A percentile compares a stretch with the other conserved stretches of the same genome.
Conservation (phyloP, 2,329 filamentous ascomycete genomes). For the Coniochaeta ligniaria region DNA sequence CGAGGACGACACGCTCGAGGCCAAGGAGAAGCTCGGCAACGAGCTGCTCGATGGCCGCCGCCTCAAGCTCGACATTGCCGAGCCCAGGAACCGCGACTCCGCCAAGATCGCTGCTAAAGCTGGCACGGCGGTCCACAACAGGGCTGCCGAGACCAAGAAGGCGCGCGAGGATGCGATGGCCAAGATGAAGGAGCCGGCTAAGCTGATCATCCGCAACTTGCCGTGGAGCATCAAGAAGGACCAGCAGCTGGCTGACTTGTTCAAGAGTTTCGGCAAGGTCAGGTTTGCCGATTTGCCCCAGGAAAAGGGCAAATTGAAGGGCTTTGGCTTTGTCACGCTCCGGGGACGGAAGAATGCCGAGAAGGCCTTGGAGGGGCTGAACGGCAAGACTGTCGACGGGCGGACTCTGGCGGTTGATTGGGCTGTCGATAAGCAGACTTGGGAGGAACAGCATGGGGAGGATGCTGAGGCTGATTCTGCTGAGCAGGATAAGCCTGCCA, state of each 20-base stretch:
- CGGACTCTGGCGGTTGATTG: conserved; percentile 89
- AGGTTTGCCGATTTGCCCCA: conserved; percentile 82
- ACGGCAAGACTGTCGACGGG: conserved; percentile 85
- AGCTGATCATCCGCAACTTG: conserved; percentile 84
- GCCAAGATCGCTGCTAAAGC: conserved; percentile 30
- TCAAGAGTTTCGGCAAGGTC: conserved; percentile 84
- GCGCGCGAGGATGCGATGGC: conserved; percentile 54
- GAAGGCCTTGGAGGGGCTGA: conserved; percentile 75
- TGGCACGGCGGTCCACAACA: conserved; percentile 24
- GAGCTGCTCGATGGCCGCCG: conserved; percentile 70
- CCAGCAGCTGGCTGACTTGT: conserved; percentile 72
- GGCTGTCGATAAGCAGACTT: conserved; percentile 87
- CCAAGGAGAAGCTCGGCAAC: conserved; percentile 75
- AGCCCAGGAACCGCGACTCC: conserved; percentile 67
- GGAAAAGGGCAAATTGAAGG: conserved; percentile 66
- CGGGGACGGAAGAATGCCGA: conserved; percentile 86
- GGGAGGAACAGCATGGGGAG: conserved; percentile 56
- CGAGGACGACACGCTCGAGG: conserved; percentile 77
- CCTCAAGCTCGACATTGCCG: conserved; percentile 80
- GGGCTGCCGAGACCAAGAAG: conserved; percentile 35
- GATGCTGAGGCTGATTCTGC: conserved; percentile 28
- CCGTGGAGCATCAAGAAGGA: conserved; percentile 92
- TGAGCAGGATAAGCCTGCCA: conserved; percentile 21
- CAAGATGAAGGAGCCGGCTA: conserved; percentile 56
- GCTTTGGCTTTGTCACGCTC: conserved; percentile 90